A percentile compares a stretch with the other conserved stretches of the same genome.
These are phyloP conservation scores for Wickerhamiella pararugosa DNA, from an alignment of 1,139 yeast species.

Conservation along the genomic window DNA sequence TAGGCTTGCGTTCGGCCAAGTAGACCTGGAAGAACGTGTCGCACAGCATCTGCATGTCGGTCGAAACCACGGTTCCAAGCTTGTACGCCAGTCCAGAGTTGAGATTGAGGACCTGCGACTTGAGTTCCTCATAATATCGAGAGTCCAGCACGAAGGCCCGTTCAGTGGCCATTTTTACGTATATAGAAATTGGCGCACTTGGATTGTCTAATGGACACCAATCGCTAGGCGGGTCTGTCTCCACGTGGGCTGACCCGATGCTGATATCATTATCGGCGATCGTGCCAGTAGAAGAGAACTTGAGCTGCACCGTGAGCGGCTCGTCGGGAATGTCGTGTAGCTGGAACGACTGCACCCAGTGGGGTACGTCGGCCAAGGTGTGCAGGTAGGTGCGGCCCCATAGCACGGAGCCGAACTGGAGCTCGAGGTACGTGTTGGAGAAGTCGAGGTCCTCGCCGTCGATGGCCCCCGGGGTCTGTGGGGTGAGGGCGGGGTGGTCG, in stretches of 20 bases:
- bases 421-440: constrained; percentile 33
- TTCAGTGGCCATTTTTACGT: neutral
- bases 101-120: constrained; percentile 20
- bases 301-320: constrained; percentile 1
- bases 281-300: constrained; percentile 1
- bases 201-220: constrained; percentile 7
- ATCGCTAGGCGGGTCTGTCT: constrained; percentile 1
- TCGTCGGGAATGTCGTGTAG: constrained; percentile 2
- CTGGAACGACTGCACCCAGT: constrained; percentile 10
- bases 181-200: constrained; percentile 1
- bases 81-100: constrained; percentile 24
- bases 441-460: constrained; percentile 13
- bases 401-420: constrained; percentile 38
- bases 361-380: constrained; percentile 10
- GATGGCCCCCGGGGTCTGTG: constrained; percentile 4
- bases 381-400: constrained; percentile 45
- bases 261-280: neutral
- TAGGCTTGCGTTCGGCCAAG: constrained; percentile 34
- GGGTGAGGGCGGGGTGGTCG: constrained; percentile 5
- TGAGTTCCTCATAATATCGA: constrained; percentile 42
- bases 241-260: constrained; percentile 2
- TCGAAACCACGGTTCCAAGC: constrained; percentile 35
- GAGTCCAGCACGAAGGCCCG: constrained; percentile 35
- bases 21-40: constrained; percentile 18
- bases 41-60: constrained; percentile 12